These are phyloP conservation scores for Cladosporium austrohemisphaericum DNA, from an alignment of 2,329 filamentous ascomycete species.

Conservation along the genomic window DNA sequence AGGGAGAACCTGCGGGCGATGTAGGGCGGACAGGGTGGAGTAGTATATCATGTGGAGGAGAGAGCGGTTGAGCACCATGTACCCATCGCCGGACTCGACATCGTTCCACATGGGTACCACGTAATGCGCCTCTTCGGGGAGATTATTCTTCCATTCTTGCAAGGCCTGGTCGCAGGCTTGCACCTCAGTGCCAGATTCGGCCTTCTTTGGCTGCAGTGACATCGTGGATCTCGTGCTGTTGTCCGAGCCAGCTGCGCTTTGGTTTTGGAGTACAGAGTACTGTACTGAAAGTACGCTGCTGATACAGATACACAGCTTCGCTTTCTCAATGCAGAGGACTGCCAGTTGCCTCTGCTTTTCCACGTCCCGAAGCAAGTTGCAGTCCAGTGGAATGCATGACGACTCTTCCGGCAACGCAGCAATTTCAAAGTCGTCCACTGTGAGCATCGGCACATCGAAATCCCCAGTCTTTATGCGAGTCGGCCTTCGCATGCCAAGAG, in stretches of 20 bases:
- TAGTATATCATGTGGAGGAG: conserved; percentile 91
- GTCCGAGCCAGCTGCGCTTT: conserved; percentile 66
- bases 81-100: conserved; percentile 55
- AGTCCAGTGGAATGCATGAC: conserved; percentile 65
- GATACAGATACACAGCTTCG: conserved; percentile 83
- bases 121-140: conserved; percentile 71
- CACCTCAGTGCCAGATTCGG: conserved; percentile 76
- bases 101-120: conserved; percentile 53
- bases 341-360: conserved; percentile 75
- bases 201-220: conserved; percentile 88
- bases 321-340: conserved; percentile 85
- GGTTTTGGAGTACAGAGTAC: conserved; percentile 85
- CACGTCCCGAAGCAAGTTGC: conserved; percentile 66
- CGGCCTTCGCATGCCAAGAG: conserved; percentile 86
- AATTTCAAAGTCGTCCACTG: conserved; percentile 79
- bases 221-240: conserved; percentile 67
- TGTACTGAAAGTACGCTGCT: conserved; percentile 86
- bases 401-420: conserved; percentile 59
- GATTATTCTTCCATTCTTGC: conserved; percentile 68
- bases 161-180: conserved; percentile 75
- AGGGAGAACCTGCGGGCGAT: conserved; percentile 85
- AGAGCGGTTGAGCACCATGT: conserved; percentile 69
- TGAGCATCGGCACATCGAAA: conserved; percentile 88
- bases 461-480: conserved; percentile 91
- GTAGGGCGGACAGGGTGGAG: conserved; percentile 84